These are phyloP conservation scores for Mortierella sp. DNA, from an alignment of 371 early-diverging fungal species.

Conservation along the genomic window DNA sequence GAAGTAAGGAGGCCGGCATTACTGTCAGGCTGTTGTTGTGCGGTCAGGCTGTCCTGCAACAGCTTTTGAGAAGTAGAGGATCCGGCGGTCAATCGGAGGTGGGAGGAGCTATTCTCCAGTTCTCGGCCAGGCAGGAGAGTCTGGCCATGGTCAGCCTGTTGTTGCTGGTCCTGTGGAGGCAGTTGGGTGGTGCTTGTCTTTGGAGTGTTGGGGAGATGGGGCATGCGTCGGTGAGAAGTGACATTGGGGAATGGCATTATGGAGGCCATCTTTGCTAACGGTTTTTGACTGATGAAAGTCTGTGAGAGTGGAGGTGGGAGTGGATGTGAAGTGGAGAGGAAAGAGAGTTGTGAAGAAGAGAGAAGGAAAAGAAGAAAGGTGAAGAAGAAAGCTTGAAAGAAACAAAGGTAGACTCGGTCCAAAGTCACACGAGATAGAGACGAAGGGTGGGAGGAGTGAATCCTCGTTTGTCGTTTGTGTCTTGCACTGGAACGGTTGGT, in stretches of 20 bases:
- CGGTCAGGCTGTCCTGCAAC: constrained; percentile 16
- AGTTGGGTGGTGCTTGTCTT: constrained; percentile 4
- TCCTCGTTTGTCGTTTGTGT: background rate
- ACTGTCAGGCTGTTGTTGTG: background rate
- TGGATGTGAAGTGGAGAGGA: background rate
- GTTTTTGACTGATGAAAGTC: background rate
- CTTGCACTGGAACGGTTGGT: background rate
- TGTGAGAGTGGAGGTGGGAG: background rate
- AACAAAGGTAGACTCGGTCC: too few species aligned
- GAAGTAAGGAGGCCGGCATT: background rate
- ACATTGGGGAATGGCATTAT: constrained; percentile 55
- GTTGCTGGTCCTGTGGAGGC: constrained; percentile 16
- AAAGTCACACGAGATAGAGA: constrained; percentile 12
- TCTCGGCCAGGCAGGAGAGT: constrained; percentile 12
- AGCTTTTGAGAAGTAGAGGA: constrained; percentile 10
- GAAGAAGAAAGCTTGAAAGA: background rate
- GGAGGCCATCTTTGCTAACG: constrained; percentile 38
- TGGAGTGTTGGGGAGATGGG: constrained; percentile 39
- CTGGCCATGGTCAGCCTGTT: background rate
- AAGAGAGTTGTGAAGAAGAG: background rate
- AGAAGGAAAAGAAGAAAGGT: background rate
- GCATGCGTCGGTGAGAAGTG: constrained; percentile 47
- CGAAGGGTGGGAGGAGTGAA: background rate
- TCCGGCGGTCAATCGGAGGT: constrained; percentile 16
- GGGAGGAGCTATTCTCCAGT: constrained; percentile 15